Conservation (phyloP, 805 yeast species). For the Kuraishia borneana region DNA sequence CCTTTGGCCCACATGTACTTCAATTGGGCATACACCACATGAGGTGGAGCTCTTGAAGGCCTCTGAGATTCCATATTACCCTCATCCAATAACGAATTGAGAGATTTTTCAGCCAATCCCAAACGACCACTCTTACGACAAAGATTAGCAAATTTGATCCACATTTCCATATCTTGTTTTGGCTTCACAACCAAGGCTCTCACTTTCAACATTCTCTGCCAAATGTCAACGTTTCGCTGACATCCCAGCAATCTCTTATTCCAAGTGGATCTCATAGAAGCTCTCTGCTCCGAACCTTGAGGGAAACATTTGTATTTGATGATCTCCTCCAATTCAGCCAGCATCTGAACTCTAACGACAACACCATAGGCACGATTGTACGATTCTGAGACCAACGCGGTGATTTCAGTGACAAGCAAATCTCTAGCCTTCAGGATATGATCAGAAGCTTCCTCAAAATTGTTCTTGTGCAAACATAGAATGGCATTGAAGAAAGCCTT, state of each 20-base stretch:
- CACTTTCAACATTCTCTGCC: conserved; percentile 93
- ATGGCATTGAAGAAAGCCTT: conserved; percentile 92
- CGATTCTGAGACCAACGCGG: conserved; percentile 91
- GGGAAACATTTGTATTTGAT: conserved; percentile 81
- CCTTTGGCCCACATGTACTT: conserved; percentile 97
- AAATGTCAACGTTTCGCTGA: conserved; percentile 95
- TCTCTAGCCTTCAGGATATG: conserved; percentile 84
- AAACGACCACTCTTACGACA: conserved; percentile 91
- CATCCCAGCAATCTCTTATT: conserved; percentile 85
- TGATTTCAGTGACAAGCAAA: conserved; percentile 80
- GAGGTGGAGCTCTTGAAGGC: conserved; percentile 84
- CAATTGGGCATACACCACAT: conserved; percentile 92
- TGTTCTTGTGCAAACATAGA: conserved; percentile 71
- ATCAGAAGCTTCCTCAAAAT: conserved; percentile 67
- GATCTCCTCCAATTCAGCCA: conserved; percentile 93
- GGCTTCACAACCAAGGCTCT: conserved; percentile 90
- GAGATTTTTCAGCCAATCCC: conserved; percentile 85
- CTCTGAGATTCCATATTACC: conserved; percentile 39
- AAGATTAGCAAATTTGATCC: conserved; percentile 95
- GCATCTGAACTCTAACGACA: conserved; percentile 93
- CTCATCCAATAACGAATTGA: conserved; percentile 68
- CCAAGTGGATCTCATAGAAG: conserved; percentile 84
- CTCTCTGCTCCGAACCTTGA: conserved; percentile 70
- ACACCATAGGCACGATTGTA: conserved; percentile 95
- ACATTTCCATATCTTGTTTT: conserved; percentile 92